A percentile compares a stretch with the other conserved stretches of the same genome.
These are phyloP conservation scores for Suillus variegatus DNA, from an alignment of 768 basidiomycete species.

Conservation along the genomic window DNA sequence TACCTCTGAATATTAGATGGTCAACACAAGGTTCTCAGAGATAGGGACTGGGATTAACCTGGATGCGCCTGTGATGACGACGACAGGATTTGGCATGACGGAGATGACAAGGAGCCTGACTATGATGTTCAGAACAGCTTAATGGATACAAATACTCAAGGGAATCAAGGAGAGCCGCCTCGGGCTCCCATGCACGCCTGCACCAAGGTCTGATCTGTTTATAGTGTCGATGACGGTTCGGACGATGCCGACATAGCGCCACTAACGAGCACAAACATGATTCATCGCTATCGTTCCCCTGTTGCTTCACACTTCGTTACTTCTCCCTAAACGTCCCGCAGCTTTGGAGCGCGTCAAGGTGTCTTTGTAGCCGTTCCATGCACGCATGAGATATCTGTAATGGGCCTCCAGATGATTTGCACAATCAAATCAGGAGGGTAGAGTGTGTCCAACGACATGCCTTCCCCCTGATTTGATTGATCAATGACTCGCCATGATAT, in stretches of 20 bases:
- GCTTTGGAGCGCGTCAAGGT: background rate
- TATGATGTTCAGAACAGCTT: background rate
- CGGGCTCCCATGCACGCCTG: background rate
- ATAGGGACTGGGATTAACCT: slow-evolving; percentile 43
- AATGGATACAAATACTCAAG: background rate
- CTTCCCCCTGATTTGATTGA: background rate
- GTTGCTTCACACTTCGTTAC: too few relatives aligned
- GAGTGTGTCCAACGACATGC: too few relatives aligned
- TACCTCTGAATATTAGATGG: slow-evolving; percentile 44
- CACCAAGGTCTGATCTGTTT: background rate
- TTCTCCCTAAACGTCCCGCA: too few relatives aligned
- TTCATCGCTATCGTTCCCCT: background rate
- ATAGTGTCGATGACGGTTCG: background rate
- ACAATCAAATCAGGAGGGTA: too few relatives aligned
- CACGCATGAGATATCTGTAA: background rate
- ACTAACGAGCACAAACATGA: background rate
- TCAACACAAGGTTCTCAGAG: slow-evolving; percentile 10
- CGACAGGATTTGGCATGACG: slow-evolving; percentile 48
- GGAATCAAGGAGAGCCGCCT: background rate
- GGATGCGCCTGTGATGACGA: slow-evolving; percentile 86
- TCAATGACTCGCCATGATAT: background rate
- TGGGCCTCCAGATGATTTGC: background rate
- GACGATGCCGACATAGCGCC: background rate
- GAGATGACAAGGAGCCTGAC: background rate
- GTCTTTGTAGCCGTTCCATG: background rate